Evolutionary conservation across 2,329 filamentous ascomycete species (phyloP).

Genomic region (Juglanconis sp.): DNA sequence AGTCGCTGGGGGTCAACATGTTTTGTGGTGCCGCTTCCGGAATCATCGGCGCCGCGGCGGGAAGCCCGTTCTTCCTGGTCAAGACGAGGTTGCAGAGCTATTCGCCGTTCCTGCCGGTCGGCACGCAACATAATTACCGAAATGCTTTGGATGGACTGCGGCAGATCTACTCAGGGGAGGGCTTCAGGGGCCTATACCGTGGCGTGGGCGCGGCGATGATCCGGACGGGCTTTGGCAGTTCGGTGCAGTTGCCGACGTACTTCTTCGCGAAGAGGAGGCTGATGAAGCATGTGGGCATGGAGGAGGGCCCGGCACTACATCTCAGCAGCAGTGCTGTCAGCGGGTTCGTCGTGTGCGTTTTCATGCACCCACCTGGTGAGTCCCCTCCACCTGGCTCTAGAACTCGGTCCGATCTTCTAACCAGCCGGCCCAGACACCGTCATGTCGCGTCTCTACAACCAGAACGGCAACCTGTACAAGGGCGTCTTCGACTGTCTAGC

Average conservation of each 20-base stretch:
- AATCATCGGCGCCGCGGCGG: constrained; percentile 85
- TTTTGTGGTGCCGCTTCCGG: constrained; percentile 86
- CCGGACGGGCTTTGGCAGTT: constrained; percentile 90
- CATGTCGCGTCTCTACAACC: constrained; percentile 99
- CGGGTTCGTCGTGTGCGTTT: constrained; percentile 92
- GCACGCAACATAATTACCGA: constrained; percentile 91
- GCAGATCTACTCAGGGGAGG: constrained; percentile 76
- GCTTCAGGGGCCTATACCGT: constrained; percentile 77
- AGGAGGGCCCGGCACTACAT: constrained; percentile 87
- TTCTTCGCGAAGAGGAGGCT: constrained; percentile 93
- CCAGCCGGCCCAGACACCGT: constrained; percentile 67
- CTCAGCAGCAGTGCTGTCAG: constrained; percentile 83
- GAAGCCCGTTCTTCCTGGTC: constrained; percentile 95
- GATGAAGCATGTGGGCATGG: constrained; percentile 77
- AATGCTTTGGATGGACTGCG: constrained; percentile 80
- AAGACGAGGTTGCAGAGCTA: constrained; percentile 95
- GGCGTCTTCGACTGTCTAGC: constrained; percentile 88
- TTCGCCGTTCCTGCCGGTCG: constrained; percentile 87
- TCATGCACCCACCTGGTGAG: constrained; percentile 93
- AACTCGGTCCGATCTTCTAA: constrained; percentile 3
- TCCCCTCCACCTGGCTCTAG: not conserved
- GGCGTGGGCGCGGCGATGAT: constrained; percentile 94
- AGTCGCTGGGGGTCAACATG: constrained; percentile 89
- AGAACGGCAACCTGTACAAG: constrained; percentile 94
- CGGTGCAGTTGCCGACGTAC: constrained; percentile 94